Evolutionary conservation across 768 basidiomycete species (phyloP).

Genomic region (Phallus indusiatus): DNA sequence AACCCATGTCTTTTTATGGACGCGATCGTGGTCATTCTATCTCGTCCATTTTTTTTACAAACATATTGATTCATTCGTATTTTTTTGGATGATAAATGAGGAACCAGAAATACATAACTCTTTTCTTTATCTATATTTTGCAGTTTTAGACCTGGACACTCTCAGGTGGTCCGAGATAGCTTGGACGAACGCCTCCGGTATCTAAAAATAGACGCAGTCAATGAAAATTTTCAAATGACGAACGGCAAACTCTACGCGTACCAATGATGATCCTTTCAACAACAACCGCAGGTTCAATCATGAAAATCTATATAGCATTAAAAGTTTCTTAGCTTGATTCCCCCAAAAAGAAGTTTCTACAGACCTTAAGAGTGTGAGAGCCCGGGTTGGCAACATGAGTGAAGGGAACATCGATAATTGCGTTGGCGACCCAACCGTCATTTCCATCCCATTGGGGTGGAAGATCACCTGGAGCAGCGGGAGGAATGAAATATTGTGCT

Average conservation of each 20-base stretch:
- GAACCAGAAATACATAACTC: not conserved
- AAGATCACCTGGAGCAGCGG: conserved; percentile 33
- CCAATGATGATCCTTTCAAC: conserved; percentile 55
- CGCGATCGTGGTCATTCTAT: too few species aligned
- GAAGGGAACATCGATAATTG: conserved; percentile 33
- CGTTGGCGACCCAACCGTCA: conserved; percentile 47
- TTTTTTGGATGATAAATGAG: not conserved
- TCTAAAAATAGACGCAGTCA: conserved; percentile 26
- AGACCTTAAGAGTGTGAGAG: conserved; percentile 49
- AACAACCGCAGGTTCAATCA: conserved; percentile 51
- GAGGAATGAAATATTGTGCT: conserved; percentile 38
- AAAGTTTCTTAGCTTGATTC: not conserved
- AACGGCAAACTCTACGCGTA: conserved; percentile 20
- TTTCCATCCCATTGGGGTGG: conserved; percentile 38
- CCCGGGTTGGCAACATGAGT: conserved; percentile 36
- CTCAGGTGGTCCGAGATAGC: conserved; percentile 59
- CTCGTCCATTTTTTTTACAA: too few species aligned
- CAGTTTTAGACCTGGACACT: conserved; percentile 24
- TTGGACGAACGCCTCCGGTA: conserved; percentile 42
- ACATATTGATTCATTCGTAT: too few species aligned
- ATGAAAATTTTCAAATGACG: not conserved
- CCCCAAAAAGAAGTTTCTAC: conserved; percentile 1
- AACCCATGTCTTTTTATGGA: too few species aligned
- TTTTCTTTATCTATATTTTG: not conserved
- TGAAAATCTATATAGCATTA: conserved; percentile 31